Evolutionary conservation across 495 filamentous ascomycete genomes (phyloP), one percentile per base, ranked within the genome.

Genomic region (Melanomma pulvis-pyrius): DNA sequence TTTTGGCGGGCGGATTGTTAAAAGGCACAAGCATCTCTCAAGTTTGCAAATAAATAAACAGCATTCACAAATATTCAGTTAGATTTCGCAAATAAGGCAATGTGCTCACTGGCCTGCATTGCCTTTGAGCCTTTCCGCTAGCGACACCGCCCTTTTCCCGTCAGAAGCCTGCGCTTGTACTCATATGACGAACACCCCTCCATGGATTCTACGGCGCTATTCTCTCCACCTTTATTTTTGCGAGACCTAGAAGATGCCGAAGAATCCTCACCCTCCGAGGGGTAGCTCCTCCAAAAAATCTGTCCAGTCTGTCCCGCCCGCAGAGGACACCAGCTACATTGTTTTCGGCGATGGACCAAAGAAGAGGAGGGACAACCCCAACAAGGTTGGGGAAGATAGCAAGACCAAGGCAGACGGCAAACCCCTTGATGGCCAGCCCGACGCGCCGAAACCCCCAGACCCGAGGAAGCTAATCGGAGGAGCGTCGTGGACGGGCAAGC

Each of bases 401-500:
- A 63, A 66, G 29, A 51, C n/a, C 47, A 61, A 69, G 59, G 17
- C 39, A 36, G 32, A 36, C 13, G 80, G 48, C 81, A 82, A 60
- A 76, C 78, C 46, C 79, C 74, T 61, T 36, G 75, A 77, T 67
- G 32, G 7, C 4, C 65, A 74, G 72, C 63, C 75, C 2, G 76
- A 79, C 50, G 86, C 79, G 65, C 86, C 86, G 22, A 92, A 92
- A 64, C 90, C 89, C 70, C 90, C 92, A 39, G 87, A 90, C 30
- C 88, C 91, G 58, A 90, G 92, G 77, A 87, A 91, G 68, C 79
- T 98, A 61, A 96, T 98, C 75, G 96, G 92, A 53, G 94, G 94
- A 53, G 86, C 91, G 69, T 97, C 92, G 74, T 98, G 96, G 96
- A 98, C 94, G 0, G 94, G 94, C 36, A 98, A 98, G 75, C 78